Conservation (phyloP, 1,284 basidiomycete genomes). For the Amylostereum areolatum region DNA sequence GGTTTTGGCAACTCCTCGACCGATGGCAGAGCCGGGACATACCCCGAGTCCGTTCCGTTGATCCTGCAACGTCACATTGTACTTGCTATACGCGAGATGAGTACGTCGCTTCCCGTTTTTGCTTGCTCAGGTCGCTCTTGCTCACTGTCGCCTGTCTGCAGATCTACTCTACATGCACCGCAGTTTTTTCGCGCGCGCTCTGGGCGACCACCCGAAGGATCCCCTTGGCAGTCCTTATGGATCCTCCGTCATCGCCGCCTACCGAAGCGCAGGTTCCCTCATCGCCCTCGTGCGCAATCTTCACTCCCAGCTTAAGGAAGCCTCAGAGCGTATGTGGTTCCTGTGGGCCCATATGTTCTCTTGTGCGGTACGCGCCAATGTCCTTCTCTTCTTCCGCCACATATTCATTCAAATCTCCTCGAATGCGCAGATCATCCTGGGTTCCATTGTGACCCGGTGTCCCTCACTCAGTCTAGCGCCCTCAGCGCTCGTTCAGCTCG, state of each 20-base stretch:
- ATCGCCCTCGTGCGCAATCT: slow-evolving; percentile 57
- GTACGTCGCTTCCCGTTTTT: slow-evolving; percentile 27
- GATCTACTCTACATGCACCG: slow-evolving; percentile 69
- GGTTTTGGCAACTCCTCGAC: slow-evolving; percentile 50
- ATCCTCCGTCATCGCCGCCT: slow-evolving; percentile 61
- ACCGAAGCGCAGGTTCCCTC: slow-evolving; percentile 61
- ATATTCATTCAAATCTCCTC: slow-evolving; percentile 3
- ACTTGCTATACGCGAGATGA: slow-evolving; percentile 61
- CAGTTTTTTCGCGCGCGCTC: slow-evolving; percentile 63
- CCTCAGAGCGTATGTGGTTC: slow-evolving; percentile 69
- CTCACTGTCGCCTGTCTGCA: slow-evolving; percentile 17
- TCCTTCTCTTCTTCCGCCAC: slow-evolving; percentile 7
- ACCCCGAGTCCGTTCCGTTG: slow-evolving; percentile 40
- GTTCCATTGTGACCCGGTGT: slow-evolving; percentile 57
- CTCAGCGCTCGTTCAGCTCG: slow-evolving; percentile 57
- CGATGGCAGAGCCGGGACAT: slow-evolving; percentile 23
- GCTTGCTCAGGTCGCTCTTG: slow-evolving; percentile 8
- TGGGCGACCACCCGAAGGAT: slow-evolving; percentile 55
- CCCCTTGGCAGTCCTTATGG: slow-evolving; percentile 65
- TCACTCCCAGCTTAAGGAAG: slow-evolving; percentile 55
- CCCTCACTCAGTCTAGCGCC: slow-evolving; percentile 54
- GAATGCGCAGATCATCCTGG: slow-evolving; percentile 51
- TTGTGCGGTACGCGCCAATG: slow-evolving; percentile 45
- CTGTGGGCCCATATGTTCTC: slow-evolving; percentile 70
- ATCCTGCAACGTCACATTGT: slow-evolving; percentile 60